Base-by-base conservation (phyloP, 2,329 filamentous ascomycete genomes). In the Pseudogymnoascus sp. region DNA sequence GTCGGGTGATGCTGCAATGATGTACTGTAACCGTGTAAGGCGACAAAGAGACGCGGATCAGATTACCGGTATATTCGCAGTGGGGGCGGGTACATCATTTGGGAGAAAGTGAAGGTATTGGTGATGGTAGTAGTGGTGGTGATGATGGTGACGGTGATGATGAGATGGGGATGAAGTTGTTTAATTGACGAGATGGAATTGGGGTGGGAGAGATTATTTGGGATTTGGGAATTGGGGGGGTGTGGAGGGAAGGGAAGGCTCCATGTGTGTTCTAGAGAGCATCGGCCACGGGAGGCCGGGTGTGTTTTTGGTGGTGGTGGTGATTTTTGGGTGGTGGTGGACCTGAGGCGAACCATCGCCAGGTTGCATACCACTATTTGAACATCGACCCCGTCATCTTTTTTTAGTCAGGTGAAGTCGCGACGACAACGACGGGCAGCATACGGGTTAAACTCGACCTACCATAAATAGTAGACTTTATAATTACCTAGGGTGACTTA, bases 291-390 rank as follows among this genome's bases (percentile, higher is more conserved):
- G 50, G 61, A 57, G 36, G 61, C 44, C 61, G 50, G 60, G 33
- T 57, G 44, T 57, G 23, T 7, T 28, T 42, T 33, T 53, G 38
- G 40, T 50, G 40, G 61, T 53, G 61, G 42, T 62, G 60, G 60
- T 33, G 60, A 31, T 42, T 36, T 60, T 60, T 19, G 53, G 35
- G 60, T 42, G 60, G 60, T 31, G 60, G 40, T 42, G 61, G 61
- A 57, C 47, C 47, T 33, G 61, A 62, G 61, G 61, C 61, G 61
- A 44, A 26, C 40, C 26, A 57, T 33, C 50, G 50, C 50, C 50
- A 57, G 50, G 50, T 57, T 57, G 50, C 50, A 57, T 57, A 57
- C 50, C 26, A 53, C 26, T 19, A 53, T 53, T 31, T 53, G 47
- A 33, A 57, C 47, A 57, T 57, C n/a, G 28, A 21, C 50, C 50